Evolutionary conservation across 1,139 yeast genomes (phyloP).

Genomic region (Taiozyma onychis): DNA sequence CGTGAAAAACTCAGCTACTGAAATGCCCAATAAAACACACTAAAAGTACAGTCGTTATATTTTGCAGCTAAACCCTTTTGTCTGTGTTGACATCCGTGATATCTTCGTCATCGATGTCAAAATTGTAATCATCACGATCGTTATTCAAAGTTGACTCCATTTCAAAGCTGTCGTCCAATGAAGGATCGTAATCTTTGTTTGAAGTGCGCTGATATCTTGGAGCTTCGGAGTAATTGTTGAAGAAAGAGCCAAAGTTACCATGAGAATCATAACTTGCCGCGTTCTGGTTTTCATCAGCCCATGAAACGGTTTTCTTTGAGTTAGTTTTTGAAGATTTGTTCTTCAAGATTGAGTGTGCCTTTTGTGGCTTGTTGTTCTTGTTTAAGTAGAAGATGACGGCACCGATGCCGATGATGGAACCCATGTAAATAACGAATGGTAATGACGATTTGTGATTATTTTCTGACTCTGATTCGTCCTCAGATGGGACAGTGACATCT

Average conservation of each 20-base stretch:
- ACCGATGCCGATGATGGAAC: constrained; percentile 18
- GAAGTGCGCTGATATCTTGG: constrained; percentile 11
- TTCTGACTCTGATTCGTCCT: constrained; percentile 3
- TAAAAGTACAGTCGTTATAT: neutral
- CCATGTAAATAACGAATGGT: constrained; percentile 20
- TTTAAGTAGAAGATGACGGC: constrained; percentile 14
- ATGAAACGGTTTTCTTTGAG: constrained; percentile 27
- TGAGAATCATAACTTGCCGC: constrained; percentile 1
- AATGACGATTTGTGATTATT: constrained; percentile 15
- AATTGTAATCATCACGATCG: constrained; percentile 28
- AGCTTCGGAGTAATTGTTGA: constrained; percentile 15
- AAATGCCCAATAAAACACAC: neutral
- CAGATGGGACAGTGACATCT: constrained; percentile 6
- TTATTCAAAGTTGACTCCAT: constrained; percentile 7
- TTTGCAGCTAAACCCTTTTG: neutral
- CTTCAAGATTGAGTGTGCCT: constrained; percentile 25
- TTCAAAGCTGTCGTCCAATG: constrained; percentile 17
- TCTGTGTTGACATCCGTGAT: neutral
- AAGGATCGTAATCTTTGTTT: constrained; percentile 3
- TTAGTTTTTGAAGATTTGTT: constrained; percentile 5
- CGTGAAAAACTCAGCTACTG: neutral
- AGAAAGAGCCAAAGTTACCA: constrained; percentile 14
- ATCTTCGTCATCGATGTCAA: constrained; percentile 31
- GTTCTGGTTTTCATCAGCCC: constrained; percentile 26
- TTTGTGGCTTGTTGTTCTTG: constrained; percentile 12